Conservation (phyloP, 768 basidiomycete genomes). For the Lactarius indigo region DNA sequence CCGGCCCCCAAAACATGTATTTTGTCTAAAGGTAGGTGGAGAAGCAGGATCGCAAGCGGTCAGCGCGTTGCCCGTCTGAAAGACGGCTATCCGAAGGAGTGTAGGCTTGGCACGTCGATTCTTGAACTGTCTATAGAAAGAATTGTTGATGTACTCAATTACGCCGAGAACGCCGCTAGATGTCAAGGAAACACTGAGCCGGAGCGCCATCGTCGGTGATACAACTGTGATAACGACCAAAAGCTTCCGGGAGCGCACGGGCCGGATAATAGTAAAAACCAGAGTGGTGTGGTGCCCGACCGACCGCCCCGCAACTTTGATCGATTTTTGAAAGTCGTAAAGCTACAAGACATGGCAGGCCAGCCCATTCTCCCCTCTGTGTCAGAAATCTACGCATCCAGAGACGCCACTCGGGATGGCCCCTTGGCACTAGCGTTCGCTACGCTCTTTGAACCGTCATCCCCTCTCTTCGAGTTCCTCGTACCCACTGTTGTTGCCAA, state of each 20-base stretch:
- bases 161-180: not conserved
- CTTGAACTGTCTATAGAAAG: not conserved
- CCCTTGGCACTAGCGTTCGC: slow-evolving; percentile 37
- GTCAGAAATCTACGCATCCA: slow-evolving; percentile 17
- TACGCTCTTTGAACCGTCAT: slow-evolving; percentile 38
- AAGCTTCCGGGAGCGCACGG: not conserved
- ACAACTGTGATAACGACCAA: not conserved
- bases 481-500: slow-evolving; percentile 56
- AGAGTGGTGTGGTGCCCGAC: not conserved
- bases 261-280: not conserved
- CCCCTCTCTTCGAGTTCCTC: slow-evolving; percentile 64
- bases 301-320: not conserved
- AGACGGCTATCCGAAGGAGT: not conserved
- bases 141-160: not conserved
- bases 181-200: not conserved
- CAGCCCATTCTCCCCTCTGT: slow-evolving; percentile 12
- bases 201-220: not conserved
- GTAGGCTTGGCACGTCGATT: not conserved
- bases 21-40: slow-evolving; percentile 15
- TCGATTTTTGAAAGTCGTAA: not conserved
- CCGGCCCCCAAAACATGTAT: slow-evolving; percentile 20
- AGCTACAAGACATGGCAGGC: slow-evolving; percentile 8
- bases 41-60: not conserved
- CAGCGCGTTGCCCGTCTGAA: not conserved
- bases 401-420: slow-evolving; percentile 19